Conservation (phyloP, 148 eudicot genomes). For the Fagopyrum tataricum region DNA sequence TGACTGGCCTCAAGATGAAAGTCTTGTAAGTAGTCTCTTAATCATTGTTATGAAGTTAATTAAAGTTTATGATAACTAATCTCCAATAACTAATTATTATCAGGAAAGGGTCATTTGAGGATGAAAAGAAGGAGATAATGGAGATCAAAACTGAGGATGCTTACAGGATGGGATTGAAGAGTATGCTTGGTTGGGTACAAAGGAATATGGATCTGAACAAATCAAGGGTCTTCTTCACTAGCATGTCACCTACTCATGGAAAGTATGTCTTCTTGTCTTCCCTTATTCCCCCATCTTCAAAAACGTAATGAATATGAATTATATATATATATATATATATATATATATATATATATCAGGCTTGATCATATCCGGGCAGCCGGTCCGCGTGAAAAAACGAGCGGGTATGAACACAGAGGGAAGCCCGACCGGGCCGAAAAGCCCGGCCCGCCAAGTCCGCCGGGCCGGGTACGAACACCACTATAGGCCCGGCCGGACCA, state of each 20-base stretch:
- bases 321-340: too few species aligned
- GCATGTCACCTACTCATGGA: slow-evolving; percentile 54
- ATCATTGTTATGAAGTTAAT: not conserved
- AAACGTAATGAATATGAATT: too few species aligned
- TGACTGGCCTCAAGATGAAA: slow-evolving; percentile 76
- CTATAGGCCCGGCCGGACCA: too few species aligned
- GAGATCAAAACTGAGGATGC: slow-evolving; percentile 80
- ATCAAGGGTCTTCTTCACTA: slow-evolving; percentile 13
- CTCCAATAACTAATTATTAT: not conserved
- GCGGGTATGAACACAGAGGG: too few species aligned
- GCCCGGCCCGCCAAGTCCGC: too few species aligned
- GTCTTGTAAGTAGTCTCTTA: slow-evolving; percentile 39
- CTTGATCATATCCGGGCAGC: too few species aligned
- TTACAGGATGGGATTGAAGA: slow-evolving; percentile 77
- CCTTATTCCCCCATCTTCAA: not conserved
- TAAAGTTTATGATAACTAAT: not conserved
- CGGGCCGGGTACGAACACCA: too few species aligned
- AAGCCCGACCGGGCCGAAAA: too few species aligned
- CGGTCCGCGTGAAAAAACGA: too few species aligned
- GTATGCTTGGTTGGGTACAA: slow-evolving; percentile 86
- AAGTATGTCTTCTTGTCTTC: slow-evolving; percentile 40
- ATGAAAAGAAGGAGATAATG: slow-evolving; percentile 60
- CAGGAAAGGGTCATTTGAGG: slow-evolving; percentile 91
- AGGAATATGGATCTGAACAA: slow-evolving; percentile 50
- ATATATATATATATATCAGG: too few species aligned